Base-by-base conservation (phyloP, 139 green algal genomes). In the Spirogloea muscicola region DNA sequence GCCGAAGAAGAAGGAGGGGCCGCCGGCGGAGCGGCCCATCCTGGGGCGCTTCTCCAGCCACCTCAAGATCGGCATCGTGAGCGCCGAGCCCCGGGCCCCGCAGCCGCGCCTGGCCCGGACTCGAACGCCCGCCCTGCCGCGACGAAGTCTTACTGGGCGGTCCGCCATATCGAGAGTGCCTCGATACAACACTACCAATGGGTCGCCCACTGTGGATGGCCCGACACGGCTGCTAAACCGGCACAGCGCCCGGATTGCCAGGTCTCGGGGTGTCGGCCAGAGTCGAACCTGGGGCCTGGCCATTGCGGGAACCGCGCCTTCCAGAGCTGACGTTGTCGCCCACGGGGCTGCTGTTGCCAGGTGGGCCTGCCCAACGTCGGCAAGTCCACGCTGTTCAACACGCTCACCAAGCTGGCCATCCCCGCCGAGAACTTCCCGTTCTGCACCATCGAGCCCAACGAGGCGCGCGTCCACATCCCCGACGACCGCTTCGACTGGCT, bases 401-500 rank as follows among this genome's bases (percentile, higher is more conserved):
- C 68, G 7, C 7, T 83, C 1, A 75, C 68, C 1, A 80, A 80
- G 68, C 16, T 80, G 4, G 68, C 46, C 42, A 76, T 83, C 29
- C 76, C 76, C 7, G 92, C 92, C 0, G 92, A 97, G 65, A 96
- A 95, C 83, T 96, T 94, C 72, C 91, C 91, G 13, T 96, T 97
- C 81, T 98, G 94, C 86, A 98, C 93, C 40, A 83, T 84, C 43
- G 38, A 84, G 16, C 77, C 73, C 18, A 84, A 87, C 69, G 74
- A 76, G 39, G 78, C 94, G 16, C 90, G 95, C 33, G 91, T 97
- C 1, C 92, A 94, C 77, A 87, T 99, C 1, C 95, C 95, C 7
- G 95, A 99, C 77, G 91, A 97, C 1, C 88, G 95, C 40, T 99
- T 97, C 84, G 90, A 88, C 51, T 97, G 91, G 91, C 87, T 97